These are phyloP conservation scores for Coprinopsis marcescibilis DNA, from an alignment of 768 basidiomycete genomes.

Conservation along the genomic window DNA sequence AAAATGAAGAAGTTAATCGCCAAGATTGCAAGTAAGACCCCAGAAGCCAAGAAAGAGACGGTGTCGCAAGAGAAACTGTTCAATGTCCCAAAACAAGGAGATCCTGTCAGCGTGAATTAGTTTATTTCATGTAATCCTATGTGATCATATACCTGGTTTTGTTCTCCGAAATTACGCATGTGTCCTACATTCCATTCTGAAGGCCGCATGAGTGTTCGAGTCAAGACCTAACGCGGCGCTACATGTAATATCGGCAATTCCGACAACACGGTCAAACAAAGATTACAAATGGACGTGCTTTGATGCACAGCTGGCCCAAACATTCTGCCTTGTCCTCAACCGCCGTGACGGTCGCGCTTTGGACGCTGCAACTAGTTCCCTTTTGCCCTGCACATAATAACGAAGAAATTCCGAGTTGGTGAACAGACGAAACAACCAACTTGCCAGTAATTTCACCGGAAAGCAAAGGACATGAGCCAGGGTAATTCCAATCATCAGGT, in stretches of 20 bases:
- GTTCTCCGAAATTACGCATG: no score
- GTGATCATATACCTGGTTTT: no score
- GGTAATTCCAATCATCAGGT: conserved; percentile 35
- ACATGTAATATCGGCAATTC: not conserved
- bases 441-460: conserved; percentile 1
- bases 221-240: no score
- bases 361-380: not conserved
- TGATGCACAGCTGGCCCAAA: not conserved
- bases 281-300: conserved; percentile 22
- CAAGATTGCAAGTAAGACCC: not conserved
- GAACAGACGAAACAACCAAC: not conserved
- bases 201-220: no score
- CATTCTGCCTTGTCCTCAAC: not conserved
- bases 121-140: no score
- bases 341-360: not conserved
- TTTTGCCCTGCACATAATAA: not conserved
- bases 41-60: not conserved
- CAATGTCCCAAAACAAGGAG: not conserved
- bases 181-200: no score
- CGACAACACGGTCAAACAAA: conserved; percentile 25
- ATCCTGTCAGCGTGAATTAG: not conserved
- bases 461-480: conserved; percentile 41
- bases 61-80: not conserved
- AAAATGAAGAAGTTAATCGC: conserved; percentile 32
- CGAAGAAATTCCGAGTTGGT: not conserved